Conservation (phyloP, 73 alveolate genomes). For the Paramecium octaurelia region DNA sequence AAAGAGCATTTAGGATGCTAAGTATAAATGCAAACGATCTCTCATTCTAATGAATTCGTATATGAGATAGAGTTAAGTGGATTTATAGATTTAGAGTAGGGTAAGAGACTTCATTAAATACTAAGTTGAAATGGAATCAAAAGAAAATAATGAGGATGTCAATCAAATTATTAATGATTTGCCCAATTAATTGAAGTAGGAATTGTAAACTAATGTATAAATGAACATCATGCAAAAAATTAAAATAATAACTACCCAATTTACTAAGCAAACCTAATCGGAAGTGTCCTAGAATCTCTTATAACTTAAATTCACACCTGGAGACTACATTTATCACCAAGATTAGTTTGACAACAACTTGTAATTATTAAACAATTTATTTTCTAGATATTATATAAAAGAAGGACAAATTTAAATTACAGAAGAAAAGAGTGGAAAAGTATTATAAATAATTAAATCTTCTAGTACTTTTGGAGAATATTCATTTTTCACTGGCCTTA, state of each 20-base stretch:
- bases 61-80: slow-evolving; percentile 15
- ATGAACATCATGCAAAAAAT: neutral
- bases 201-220: neutral
- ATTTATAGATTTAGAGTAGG: neutral
- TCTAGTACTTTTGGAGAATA: slow-evolving; percentile 27
- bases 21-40: neutral
- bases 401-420: neutral
- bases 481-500: slow-evolving; percentile 32
- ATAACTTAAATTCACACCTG: neutral
- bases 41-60: neutral
- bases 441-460: neutral
- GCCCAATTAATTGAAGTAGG: neutral
- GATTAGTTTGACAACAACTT: neutral
- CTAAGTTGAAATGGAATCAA: neutral
- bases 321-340: neutral
- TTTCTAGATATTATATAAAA: neutral
- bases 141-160: slow-evolving; percentile 1
- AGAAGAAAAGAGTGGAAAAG: slow-evolving; percentile 16
- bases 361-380: neutral
- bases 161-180: neutral
- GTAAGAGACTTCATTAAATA: slow-evolving; percentile 17
- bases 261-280: neutral
- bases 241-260: neutral
- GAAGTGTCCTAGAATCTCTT: neutral
- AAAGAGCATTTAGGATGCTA: slow-evolving; percentile 9